Evolutionary conservation across 768 basidiomycete genomes (phyloP).

Genomic region (Serendipita sp.): DNA sequence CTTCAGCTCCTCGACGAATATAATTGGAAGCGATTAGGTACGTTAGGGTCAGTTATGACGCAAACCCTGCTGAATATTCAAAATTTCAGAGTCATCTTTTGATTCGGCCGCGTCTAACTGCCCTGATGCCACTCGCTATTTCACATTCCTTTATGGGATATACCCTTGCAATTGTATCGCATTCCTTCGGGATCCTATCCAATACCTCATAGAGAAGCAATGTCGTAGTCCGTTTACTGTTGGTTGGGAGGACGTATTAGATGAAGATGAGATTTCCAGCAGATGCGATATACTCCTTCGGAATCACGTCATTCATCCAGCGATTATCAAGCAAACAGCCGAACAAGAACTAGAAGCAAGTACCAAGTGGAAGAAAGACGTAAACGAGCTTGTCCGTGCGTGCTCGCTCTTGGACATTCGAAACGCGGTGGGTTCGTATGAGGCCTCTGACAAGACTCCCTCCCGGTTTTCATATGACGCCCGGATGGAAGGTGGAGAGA

Average conservation of each 20-base stretch:
- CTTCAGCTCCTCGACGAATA: slow-evolving; percentile 32
- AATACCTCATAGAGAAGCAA: slow-evolving; percentile 38
- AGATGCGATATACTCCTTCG: slow-evolving; percentile 60
- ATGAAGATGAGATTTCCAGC: slow-evolving; percentile 50
- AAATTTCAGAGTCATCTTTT: slow-evolving; percentile 32
- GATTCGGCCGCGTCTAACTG: slow-evolving; percentile 32
- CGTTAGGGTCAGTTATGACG: not conserved
- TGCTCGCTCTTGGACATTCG: slow-evolving; percentile 50
- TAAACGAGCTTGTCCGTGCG: slow-evolving; percentile 47
- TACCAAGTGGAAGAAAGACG: slow-evolving; percentile 50
- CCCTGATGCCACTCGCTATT: slow-evolving; percentile 49
- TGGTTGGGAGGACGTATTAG: slow-evolving; percentile 53
- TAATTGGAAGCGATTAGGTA: slow-evolving; percentile 44
- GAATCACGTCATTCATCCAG: slow-evolving; percentile 55
- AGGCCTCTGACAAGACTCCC: not conserved
- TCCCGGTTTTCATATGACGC: not conserved
- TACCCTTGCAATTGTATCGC: slow-evolving; percentile 78
- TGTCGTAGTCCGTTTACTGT: slow-evolving; percentile 45
- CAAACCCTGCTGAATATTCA: not conserved
- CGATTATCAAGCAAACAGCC: slow-evolving; percentile 50
- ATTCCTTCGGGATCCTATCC: slow-evolving; percentile 54
- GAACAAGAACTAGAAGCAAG: slow-evolving; percentile 44
- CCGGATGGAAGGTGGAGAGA: not conserved
- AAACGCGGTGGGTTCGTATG: slow-evolving; percentile 24
- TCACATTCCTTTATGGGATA: slow-evolving; percentile 71